Percentiles rank a stretch among this genome's conserved stretches.
Evolutionary conservation across 352 stramenopile genomes (phyloP).

Genomic region (Globisporangium paddicum): DNA sequence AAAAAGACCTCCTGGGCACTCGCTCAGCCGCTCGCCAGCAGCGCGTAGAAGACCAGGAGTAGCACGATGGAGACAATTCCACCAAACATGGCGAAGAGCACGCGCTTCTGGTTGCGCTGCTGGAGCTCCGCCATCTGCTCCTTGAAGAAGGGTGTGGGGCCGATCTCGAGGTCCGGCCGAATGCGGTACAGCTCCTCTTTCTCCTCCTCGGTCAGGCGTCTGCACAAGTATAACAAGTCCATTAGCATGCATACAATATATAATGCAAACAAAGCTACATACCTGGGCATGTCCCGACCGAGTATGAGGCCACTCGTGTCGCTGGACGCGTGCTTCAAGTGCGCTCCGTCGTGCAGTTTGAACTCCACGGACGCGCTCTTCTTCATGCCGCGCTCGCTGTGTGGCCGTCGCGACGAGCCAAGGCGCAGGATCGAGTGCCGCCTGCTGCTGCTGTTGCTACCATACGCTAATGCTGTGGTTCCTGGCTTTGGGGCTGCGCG

Average conservation of each 20-base stretch:
- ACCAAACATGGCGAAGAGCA: constrained; percentile 73
- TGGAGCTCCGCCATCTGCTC: constrained; percentile 53
- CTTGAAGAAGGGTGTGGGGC: constrained; percentile 46
- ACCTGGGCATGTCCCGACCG: constrained; percentile 44
- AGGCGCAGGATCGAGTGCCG: constrained; percentile 66
- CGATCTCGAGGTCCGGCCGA: constrained; percentile 79
- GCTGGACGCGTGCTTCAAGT: constrained; percentile 19
- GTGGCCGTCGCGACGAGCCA: constrained; percentile 26
- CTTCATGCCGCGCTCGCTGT: constrained; percentile 25
- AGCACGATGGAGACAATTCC: constrained; percentile 62
- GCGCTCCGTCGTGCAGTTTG: constrained; percentile 39
- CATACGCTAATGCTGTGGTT: background rate
- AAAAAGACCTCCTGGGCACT: no score
- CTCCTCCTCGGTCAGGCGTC: constrained; percentile 72
- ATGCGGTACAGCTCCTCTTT: constrained; percentile 80
- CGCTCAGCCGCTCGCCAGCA: constrained; percentile 21
- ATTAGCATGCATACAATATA: background rate
- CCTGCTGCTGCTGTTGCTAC: constrained; percentile 17
- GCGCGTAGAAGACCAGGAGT: constrained; percentile 69
- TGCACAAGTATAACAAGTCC: constrained; percentile 8
- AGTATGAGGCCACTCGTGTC: constrained; percentile 30
- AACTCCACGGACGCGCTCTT: constrained; percentile 79
- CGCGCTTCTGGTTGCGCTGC: constrained; percentile 51
- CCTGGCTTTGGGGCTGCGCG: background rate
- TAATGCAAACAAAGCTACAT: background rate